Evolutionary conservation across 1,284 basidiomycete genomes (phyloP), one percentile per base, ranked within the genome.

Genomic region (Heimioporus retisporus): DNA sequence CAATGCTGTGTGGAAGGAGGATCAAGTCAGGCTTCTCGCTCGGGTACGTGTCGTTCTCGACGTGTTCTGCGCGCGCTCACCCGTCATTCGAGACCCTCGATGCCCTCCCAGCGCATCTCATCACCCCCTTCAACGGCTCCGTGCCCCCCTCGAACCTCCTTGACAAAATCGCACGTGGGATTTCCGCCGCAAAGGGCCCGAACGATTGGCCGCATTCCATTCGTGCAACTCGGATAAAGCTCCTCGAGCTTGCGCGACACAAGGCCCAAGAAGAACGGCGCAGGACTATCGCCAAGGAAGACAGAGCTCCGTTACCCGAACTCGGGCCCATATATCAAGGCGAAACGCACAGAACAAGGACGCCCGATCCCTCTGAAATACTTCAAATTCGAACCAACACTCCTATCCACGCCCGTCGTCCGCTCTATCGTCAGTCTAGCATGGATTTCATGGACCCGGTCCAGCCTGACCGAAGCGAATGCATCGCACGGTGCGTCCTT

Each of bases 121-220:
- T 93, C 75, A 95, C 93, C 19, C 93, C 93, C 62, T 94, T 93
- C 83, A 90, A 90, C 69, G 93, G 93, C 40, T 85, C 89, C 55
- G 86, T 94, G 21, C 93, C 93, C 7, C 93, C 93, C 31, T 88
- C 91, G 15, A 94, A 94, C 77, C 86, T 94, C 23, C 88, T 95
- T 69, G 93, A 95, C 79, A 94, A 92, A 82, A 89, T 95, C 70
- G 92, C 93, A 19, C 88, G 90, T 48, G 89, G 92, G 65, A 87
- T 95, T 65, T 81, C 85, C 6, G 80, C 89, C 43, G 90, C 91
- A 63, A 93, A 93, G 73, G 91, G 90, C 21, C 85, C 89, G 15
- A 78, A 83, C 35, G 91, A 93, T 68, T 95, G 93, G 93, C 90
- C 91, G 2, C 92, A 94, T 73, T 93, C 93, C 42, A 75, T 93